Evolutionary conservation across 768 basidiomycete species (phyloP), one percentile per base, ranked within the genome.

Genomic region (Mycena indigotica): DNA sequence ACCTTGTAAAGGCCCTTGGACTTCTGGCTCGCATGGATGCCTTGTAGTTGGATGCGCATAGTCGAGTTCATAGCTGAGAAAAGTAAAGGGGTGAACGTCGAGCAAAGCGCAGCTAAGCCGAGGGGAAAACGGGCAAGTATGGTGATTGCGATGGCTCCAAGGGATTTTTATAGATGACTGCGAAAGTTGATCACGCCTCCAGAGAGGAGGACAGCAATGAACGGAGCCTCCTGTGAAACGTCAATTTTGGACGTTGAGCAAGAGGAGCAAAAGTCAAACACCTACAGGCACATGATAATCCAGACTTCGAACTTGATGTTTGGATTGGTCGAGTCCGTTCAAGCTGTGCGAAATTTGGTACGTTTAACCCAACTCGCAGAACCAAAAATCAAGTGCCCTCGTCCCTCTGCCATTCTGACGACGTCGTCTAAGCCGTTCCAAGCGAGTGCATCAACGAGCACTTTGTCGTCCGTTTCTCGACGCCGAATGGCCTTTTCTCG

Each of bases 91-190:
- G 41, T 16, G 50, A 56, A 52, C 23, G 50, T 50, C 17, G 52
- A 48, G 55, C 57, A 35, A 59, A 63, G 57, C 57, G 40, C 55
- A 59, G 61, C 57, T 58, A 58, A 58, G 57, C 54, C 32, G 19
- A 39, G 26, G 19, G 44, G 53, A 53, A 10, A 25, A 48, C 48
- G 38, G 28, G n/a, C n/a, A n/a, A n/a, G n/a, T n/a, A n/a, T n/a
- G n/a, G n/a, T n/a, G n/a, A n/a, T n/a, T n/a, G n/a, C n/a, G n/a
- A n/a, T n/a, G n/a, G n/a, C n/a, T n/a, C n/a, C n/a, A n/a, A n/a
- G n/a, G n/a, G n/a, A n/a, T n/a, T n/a, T n/a, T n/a, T n/a, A n/a
- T n/a, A n/a, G n/a, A n/a, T n/a, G n/a, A n/a, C n/a, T n/a, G n/a
- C n/a, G n/a, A n/a, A n/a, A n/a, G n/a, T n/a, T n/a, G n/a, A n/a